phyloP scores from a whole-genome alignment of 2,329 filamentous ascomycete species.

The Scedosporium aurantiacum region DNA sequence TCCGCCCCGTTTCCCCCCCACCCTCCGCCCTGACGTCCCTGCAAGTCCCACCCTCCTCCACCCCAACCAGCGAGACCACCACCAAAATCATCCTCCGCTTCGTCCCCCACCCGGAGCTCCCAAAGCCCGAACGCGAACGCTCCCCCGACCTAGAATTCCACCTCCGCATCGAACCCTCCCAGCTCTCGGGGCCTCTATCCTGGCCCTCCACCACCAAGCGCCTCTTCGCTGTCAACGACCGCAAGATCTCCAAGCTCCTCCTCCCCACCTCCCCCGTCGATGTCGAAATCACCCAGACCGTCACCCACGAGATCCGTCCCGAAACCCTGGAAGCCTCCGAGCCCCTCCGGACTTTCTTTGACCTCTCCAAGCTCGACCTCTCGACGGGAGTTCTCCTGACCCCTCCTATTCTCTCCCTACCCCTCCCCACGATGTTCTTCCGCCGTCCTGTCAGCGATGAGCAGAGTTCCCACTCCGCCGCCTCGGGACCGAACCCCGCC shows the following conservation, averaged over 20 bases:
- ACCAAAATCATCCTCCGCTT: constrained; percentile 2
- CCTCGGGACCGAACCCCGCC: too few relatives aligned
- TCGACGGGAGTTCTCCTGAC: constrained; percentile 28
- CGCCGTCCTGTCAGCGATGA: neutral
- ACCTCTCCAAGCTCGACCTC: constrained; percentile 32
- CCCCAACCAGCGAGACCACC: constrained; percentile 6
- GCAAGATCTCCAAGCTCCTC: constrained; percentile 25
- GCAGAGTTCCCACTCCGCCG: neutral
- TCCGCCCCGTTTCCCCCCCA: constrained; percentile 36
- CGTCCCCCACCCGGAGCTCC: constrained; percentile 9
- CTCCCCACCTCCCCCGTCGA: constrained; percentile 30
- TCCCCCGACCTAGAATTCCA: constrained; percentile 11
- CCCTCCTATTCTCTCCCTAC: constrained; percentile 31
- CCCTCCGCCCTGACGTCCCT: constrained; percentile 30
- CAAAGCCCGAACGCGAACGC: neutral
- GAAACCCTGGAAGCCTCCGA: neutral
- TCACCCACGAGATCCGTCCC: constrained; percentile 1
- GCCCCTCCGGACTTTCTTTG: constrained; percentile 30
- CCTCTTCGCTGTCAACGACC: constrained; percentile 27
- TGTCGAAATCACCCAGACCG: constrained; percentile 27
- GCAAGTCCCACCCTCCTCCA: neutral
- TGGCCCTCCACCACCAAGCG: constrained; percentile 17
- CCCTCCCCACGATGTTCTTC: constrained; percentile 23
- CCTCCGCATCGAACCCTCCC: constrained; percentile 8
- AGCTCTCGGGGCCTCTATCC: constrained; percentile 9